These are phyloP conservation scores for Coniella lustricola DNA, from an alignment of 2,329 filamentous ascomycete genomes.

Conservation along the genomic window DNA sequence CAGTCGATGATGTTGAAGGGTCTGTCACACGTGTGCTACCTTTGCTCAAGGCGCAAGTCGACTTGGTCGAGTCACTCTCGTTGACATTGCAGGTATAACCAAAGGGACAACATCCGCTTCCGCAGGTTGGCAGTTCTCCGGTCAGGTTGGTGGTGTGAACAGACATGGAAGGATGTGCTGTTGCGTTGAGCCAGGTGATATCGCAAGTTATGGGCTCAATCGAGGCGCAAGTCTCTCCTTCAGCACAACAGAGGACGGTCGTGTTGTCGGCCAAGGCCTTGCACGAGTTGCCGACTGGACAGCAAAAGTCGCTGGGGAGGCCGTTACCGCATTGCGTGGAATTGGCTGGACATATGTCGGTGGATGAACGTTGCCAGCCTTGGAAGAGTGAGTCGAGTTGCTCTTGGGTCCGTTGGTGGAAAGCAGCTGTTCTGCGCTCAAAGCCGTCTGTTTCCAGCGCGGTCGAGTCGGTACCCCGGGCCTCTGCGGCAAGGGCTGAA, in stretches of 20 bases:
- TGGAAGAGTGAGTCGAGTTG: constrained; percentile 1
- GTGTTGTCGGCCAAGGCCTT: constrained; percentile 12
- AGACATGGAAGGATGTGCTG: constrained; percentile 7
- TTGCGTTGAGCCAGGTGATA: constrained; percentile 8
- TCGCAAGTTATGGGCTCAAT: constrained; percentile 13
- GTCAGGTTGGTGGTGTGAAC: constrained; percentile 11
- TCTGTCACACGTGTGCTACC: constrained; percentile 7
- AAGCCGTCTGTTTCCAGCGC: background rate
- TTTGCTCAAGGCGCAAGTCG: constrained; percentile 2
- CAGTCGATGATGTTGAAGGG: background rate
- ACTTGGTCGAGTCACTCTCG: background rate
- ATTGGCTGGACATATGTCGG: constrained; percentile 11
- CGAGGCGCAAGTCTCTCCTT: constrained; percentile 7
- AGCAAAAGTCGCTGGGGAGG: constrained; percentile 13
- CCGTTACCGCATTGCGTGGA: constrained; percentile 13
- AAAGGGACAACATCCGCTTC: constrained; percentile 12
- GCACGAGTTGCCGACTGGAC: constrained; percentile 4
- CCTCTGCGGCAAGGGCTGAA: background rate
- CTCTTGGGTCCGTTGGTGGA: background rate
- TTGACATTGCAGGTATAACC: constrained; percentile 10
- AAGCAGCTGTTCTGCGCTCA: background rate
- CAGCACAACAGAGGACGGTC: constrained; percentile 10
- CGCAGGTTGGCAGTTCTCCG: constrained; percentile 11
- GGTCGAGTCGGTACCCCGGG: background rate
- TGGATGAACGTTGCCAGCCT: background rate